These are phyloP conservation scores for Coemansia sp. DNA, from an alignment of 192 early-diverging fungal species.

Conservation along the genomic window DNA sequence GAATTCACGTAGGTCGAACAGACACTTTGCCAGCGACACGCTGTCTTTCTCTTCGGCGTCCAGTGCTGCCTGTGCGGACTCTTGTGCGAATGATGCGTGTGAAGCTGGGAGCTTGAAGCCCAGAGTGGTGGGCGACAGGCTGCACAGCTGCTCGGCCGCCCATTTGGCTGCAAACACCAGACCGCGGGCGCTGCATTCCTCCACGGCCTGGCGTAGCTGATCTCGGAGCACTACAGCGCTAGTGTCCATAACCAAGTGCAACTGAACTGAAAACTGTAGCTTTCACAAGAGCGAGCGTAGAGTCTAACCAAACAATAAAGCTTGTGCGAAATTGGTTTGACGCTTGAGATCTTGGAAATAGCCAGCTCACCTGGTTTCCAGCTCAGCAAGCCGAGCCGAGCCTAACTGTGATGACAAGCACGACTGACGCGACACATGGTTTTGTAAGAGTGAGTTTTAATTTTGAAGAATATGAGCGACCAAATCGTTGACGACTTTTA, in stretches of 20 bases:
- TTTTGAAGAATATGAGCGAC: constrained; percentile 6
- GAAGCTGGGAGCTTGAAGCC: not conserved
- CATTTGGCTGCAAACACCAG: constrained; percentile 74
- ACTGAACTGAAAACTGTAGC: too few relatives aligned
- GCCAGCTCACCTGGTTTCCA: too few relatives aligned
- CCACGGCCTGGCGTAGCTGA: constrained; percentile 59
- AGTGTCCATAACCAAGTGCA: constrained; percentile 22
- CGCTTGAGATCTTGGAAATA: too few relatives aligned
- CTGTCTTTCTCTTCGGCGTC: constrained; percentile 30
- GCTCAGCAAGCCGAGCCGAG: too few relatives aligned
- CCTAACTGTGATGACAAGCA: too few relatives aligned
- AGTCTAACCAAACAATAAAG: too few relatives aligned
- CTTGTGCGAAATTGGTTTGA: too few relatives aligned
- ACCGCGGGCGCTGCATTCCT: constrained; percentile 68
- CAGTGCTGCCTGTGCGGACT: constrained; percentile 8
- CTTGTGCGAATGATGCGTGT: constrained; percentile 2
- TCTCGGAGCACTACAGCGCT: constrained; percentile 16
- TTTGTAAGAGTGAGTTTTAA: not conserved
- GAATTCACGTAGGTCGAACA: constrained; percentile 73
- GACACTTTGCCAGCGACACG: constrained; percentile 65
- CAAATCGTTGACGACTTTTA: constrained; percentile 56
- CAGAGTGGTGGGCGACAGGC: constrained; percentile 6
- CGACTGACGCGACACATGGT: too few relatives aligned
- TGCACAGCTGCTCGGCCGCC: constrained; percentile 59
- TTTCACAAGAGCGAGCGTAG: too few relatives aligned